These are phyloP conservation scores for Micractinium conductrix DNA, from an alignment of 139 green algal species.

Conservation along the genomic window DNA sequence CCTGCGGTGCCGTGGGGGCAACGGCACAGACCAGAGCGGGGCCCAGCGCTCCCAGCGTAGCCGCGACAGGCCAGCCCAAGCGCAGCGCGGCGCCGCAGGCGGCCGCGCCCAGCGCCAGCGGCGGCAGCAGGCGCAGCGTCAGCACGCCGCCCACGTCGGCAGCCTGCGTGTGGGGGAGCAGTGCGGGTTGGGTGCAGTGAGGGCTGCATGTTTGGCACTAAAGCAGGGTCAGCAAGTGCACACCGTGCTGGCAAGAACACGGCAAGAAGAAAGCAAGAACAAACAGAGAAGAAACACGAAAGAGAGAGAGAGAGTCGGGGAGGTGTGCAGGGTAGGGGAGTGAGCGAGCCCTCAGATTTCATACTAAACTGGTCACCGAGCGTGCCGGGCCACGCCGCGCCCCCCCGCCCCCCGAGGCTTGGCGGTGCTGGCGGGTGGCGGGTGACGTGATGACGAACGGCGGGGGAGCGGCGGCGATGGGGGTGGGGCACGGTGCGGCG, in stretches of 20 bases:
- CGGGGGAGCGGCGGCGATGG: neutral
- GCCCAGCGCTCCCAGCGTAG: conserved; percentile 6
- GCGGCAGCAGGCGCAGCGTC: conserved; percentile 28
- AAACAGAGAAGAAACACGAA: neutral
- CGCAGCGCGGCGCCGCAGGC: neutral
- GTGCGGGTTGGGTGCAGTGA: neutral
- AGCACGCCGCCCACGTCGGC: conserved; percentile 18
- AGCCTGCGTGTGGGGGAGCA: neutral
- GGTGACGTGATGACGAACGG: no score
- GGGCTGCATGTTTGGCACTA: neutral
- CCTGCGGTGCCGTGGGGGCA: conserved; percentile 33
- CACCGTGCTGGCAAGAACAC: no score
- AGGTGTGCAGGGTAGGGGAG: neutral
- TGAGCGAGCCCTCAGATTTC: conserved; percentile 47
- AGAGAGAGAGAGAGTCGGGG: neutral
- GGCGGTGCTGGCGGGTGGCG: neutral
- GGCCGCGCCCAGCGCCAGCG: conserved; percentile 17
- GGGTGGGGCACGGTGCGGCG: neutral
- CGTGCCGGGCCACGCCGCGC: conserved; percentile 2
- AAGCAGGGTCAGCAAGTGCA: no score
- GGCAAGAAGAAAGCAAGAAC: no score
- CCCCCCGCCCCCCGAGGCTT: conserved; percentile 7
- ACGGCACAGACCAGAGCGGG: conserved; percentile 32
- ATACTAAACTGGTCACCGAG: conserved; percentile 46
- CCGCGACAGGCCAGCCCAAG: neutral